Evolutionary conservation across 1,284 basidiomycete genomes (phyloP), one percentile per base, ranked within the genome.

Genomic region (Lentinula novae-zelandiae): DNA sequence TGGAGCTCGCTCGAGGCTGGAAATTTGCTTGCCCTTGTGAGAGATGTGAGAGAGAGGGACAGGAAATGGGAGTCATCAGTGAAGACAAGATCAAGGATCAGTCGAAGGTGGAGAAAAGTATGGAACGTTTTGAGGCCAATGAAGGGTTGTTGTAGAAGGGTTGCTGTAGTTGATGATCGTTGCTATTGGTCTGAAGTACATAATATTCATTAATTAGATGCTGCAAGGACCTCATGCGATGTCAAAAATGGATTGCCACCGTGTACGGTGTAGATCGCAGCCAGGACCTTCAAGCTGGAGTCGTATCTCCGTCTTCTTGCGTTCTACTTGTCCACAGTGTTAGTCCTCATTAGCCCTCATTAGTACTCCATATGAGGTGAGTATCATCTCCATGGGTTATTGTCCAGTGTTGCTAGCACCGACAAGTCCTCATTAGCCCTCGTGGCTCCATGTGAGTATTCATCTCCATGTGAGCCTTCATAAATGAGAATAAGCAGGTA

Each of bases 1-100:
- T 79, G 66, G 89, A 91, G 72, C 79, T 93, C 44, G 88, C 83
- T n/a, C 79, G 86, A 49, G 90, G 90, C 40, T 93, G 90, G 91
- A 79, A 81, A 63, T 91, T 93, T 69, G 83, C 86, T 27, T 93
- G 90, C 69, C 72, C 76, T 55, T 93, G 90, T 70, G 70, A 77
- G 57, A 80, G 82, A 51, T 93, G 91, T 70, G 66, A 73, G 49
- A 74, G 76, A 58, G 90, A 93, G 70, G 78, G 15, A 44, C n/a
- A 33, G 15, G 42, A 33, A 27, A 3, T 63, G 62, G 6, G 73
- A 73, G 17, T 49, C 55, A 73, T 69, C 48, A 67, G 71, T 22
- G 72, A 78, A 38, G 76, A 80, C n/a, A 69, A 74, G 20, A 67
- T 66, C 55, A 75, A 75, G 64, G 86, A 85, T 66, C 80, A 80